phyloP scores from a whole-genome alignment of 306 rosid species.

The Cucumis melo region DNA sequence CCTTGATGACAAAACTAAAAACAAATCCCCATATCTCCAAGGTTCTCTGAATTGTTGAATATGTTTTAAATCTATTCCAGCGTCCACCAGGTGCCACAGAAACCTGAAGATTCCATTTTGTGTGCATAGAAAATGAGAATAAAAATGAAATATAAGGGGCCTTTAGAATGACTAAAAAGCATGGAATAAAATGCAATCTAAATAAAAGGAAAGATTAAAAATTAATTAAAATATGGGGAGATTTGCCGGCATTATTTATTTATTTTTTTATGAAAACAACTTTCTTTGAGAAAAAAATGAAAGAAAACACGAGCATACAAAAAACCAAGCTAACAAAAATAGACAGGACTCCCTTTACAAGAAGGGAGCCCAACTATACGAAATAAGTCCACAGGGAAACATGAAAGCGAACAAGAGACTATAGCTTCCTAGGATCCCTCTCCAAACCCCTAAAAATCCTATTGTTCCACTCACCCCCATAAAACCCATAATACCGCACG shows the following conservation, averaged over 20 bases:
- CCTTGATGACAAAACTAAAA: constrained; percentile 53
- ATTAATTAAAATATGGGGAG: not conserved
- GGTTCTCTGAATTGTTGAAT: constrained; percentile 91
- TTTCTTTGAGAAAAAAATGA: no score
- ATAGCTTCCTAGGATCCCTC: no score
- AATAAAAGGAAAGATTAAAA: not conserved
- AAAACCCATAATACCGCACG: no score
- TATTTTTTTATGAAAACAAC: no score
- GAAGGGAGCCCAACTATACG: no score
- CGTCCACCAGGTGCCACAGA: constrained; percentile 94
- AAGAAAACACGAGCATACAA: no score
- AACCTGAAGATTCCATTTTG: constrained; percentile 41
- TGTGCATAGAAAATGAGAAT: not conserved
- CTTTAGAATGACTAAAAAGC: not conserved
- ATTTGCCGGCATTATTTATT: not conserved
- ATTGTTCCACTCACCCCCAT: no score
- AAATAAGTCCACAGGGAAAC: no score
- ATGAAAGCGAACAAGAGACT: no score
- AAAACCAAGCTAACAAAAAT: no score
- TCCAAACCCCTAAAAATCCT: no score
- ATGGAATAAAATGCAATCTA: not conserved
- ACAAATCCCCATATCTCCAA: constrained; percentile 99
- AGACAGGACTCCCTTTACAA: no score
- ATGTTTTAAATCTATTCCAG: constrained; percentile 92
- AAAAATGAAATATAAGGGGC: not conserved